Conservation (phyloP, 257 asterid genomes). For the Solanum tarijense region DNA sequence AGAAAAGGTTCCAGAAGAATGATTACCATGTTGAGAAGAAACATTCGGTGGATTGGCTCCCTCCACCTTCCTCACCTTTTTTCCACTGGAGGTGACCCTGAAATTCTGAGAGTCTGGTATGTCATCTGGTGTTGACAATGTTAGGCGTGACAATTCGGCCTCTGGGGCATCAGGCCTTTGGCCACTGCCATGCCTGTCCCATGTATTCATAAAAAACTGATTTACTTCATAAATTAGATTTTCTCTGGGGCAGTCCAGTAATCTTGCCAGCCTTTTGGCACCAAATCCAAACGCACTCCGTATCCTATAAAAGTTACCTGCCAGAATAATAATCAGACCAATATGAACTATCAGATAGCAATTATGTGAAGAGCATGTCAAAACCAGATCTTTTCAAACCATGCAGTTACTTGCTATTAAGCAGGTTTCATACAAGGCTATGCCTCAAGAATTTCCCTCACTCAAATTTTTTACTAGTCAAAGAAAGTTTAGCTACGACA, state of each 20-base stretch:
- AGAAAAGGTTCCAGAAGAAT: constrained; percentile 28
- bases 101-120: constrained; percentile 28
- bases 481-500: not conserved
- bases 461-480: not conserved
- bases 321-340: constrained; percentile 1
- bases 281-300: constrained; percentile 96
- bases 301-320: constrained; percentile 85
- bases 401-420: not conserved
- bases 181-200: constrained; percentile 91
- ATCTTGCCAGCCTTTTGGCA: constrained; percentile 70
- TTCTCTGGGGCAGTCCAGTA: constrained; percentile 66
- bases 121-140: constrained; percentile 35
- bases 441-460: not conserved
- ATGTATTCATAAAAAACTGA: constrained; percentile 82
- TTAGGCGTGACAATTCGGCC: constrained; percentile 25
- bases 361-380: not conserved
- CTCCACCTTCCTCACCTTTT: constrained; percentile 30
- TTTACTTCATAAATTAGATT: constrained; percentile 49
- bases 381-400: not conserved
- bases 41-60: constrained; percentile 18
- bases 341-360: not conserved
- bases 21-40: constrained; percentile 29
- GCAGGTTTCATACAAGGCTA: not conserved
- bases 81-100: constrained; percentile 16
- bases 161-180: constrained; percentile 84